Evolutionary conservation across 2,329 filamentous ascomycete genomes (phyloP).

Genomic region (Domatiomyces catenatus): DNA sequence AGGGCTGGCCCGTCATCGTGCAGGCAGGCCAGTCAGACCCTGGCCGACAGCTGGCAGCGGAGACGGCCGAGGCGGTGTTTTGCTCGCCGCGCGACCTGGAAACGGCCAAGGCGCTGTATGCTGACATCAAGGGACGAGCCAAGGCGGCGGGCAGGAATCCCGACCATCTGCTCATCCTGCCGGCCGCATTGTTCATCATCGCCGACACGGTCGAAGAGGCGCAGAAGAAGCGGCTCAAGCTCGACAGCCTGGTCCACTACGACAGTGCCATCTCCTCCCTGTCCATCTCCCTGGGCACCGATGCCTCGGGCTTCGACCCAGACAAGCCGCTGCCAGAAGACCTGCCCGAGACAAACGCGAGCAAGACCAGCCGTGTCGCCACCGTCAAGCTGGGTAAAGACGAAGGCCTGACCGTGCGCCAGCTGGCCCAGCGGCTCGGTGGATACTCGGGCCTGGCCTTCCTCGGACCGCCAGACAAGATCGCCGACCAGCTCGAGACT

Average conservation of each 20-base stretch:
- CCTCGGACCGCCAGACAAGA: conserved; percentile 34
- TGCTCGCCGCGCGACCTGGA: conserved; percentile 35
- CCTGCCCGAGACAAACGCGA: conserved; percentile 39
- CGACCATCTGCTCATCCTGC: conserved; percentile 37
- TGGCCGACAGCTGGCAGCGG: conserved; percentile 36
- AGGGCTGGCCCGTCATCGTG: conserved; percentile 42
- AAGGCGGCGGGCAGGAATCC: conserved; percentile 31
- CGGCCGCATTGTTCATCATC: conserved; percentile 36
- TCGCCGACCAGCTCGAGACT: conserved; percentile 35
- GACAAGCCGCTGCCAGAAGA: conserved; percentile 35
- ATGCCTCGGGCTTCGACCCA: conserved; percentile 35
- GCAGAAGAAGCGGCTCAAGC: conserved; percentile 31
- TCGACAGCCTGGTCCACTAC: conserved; percentile 40
- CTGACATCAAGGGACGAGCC: conserved; percentile 36
- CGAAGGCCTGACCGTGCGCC: conserved; percentile 35
- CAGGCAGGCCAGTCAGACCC: conserved; percentile 41
- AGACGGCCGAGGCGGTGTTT: conserved; percentile 40
- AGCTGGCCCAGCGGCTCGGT: conserved; percentile 37
- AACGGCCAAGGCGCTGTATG: conserved; percentile 34
- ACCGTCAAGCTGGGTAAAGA: conserved; percentile 31
- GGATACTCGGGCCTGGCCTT: conserved; percentile 38
- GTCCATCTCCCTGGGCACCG: conserved; percentile 33
- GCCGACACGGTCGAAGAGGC: conserved; percentile 37
- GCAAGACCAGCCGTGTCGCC: conserved; percentile 33
- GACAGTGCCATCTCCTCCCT: conserved; percentile 40